Base-by-base conservation (phyloP, 1,284 basidiomycete species). In the Cutaneotrichosporon sp. region DNA sequence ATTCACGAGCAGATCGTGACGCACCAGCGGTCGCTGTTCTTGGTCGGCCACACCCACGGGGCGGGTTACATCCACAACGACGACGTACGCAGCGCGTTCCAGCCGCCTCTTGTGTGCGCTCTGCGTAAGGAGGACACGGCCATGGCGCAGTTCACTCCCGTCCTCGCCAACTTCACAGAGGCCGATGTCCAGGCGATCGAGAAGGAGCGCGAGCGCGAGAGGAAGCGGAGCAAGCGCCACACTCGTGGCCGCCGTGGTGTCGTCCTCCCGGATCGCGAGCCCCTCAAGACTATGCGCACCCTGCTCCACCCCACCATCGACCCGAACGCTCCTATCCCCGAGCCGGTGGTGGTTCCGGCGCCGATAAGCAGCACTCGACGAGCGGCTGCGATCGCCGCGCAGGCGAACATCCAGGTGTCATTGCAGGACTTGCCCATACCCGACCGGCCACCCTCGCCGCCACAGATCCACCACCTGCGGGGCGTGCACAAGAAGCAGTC, bases 1-100 rank as follows among this genome's bases (percentile, higher is more conserved):
- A 98, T 99, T 67, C 88, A 95, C 52, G 97, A 99, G 80, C 97
- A 99, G 82, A 87, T 94, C 14, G 87, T 92, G 60, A 87, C 89
- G 2, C 93, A 95, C 80, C 88, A 93, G 78, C 94, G 95, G 72
- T 95, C 92, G 0, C 85, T 99, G 3, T 91, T 92, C 83, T 85
- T 97, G 53, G 87, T 95, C 58, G 92, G 94, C 2, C 91, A 97
- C 76, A 86, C 89, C 0, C 87, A 88, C 18, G 90, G 93, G 66
- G 91, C 91, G 11, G 84, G 87, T 0, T 79, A 84, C 9, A 85
- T 97, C 8, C 86, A 88, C 67, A 95, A 99, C 74, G 95, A 97
- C 60, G 97, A 99, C 62, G 86, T 99, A 33, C 88, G 92, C 54
- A 85, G 87, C 73, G 87, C 93, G 6, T 92, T 99, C 83, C 83